A percentile compares a stretch with the other conserved stretches of the same genome.
phyloP scores from a whole-genome alignment of 2,329 filamentous ascomycete genomes.

The Gnomoniopsis sp. region DNA sequence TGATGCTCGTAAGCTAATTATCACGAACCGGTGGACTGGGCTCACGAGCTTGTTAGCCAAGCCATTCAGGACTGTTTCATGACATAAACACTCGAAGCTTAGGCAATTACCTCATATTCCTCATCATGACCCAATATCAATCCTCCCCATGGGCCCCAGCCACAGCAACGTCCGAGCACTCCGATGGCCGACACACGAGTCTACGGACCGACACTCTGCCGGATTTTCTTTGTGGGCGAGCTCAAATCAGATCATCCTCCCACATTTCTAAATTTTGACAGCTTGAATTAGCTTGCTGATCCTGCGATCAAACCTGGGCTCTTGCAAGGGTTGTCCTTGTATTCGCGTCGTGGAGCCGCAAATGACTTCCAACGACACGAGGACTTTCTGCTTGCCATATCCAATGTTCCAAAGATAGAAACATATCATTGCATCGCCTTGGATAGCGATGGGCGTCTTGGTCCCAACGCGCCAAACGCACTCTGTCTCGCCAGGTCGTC shows the following conservation, averaged over 20 bases:
- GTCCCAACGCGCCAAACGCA: neutral
- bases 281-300: neutral
- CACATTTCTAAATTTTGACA: neutral
- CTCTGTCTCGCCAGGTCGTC: neutral
- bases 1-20: slow-evolving; percentile 11
- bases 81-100: slow-evolving; percentile 9
- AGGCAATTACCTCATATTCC: slow-evolving; percentile 17
- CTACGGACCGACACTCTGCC: neutral
- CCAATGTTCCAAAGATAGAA: slow-evolving; percentile 15
- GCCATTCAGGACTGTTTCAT: slow-evolving; percentile 7
- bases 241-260: neutral
- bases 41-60: neutral
- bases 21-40: slow-evolving; percentile 8
- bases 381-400: neutral
- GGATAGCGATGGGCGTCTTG: too few species aligned
- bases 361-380: slow-evolving; percentile 1
- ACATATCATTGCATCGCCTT: slow-evolving; percentile 4
- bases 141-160: neutral
- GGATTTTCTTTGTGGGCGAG: neutral
- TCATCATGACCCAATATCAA: slow-evolving; percentile 9
- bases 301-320: neutral
- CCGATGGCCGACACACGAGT: neutral
- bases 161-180: neutral
- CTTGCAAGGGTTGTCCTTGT: slow-evolving; percentile 8
- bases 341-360: slow-evolving; percentile 6